A percentile compares a stretch with the other conserved stretches of the same genome.
Conservation (phyloP, 139 green algal genomes). For the Chlamydomonas sp. region DNA sequence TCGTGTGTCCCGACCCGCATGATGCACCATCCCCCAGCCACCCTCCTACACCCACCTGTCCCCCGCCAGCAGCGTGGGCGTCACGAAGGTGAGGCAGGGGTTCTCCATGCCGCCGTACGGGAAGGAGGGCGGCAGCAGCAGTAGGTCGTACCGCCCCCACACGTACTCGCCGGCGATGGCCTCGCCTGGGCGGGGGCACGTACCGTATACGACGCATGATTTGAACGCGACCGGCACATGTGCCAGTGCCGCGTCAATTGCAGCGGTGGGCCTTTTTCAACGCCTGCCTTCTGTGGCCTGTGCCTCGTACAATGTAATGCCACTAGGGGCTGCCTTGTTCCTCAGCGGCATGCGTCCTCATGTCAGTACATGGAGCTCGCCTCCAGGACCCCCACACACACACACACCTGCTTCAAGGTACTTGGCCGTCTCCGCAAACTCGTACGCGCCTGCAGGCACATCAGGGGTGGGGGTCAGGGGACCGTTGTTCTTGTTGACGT, state of each 20-base stretch:
- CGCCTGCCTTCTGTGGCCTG: too few species aligned
- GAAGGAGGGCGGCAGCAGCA: conserved; percentile 93
- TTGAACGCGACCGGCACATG: too few species aligned
- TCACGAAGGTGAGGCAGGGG: conserved; percentile 84
- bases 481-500: too few species aligned
- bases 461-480: too few species aligned
- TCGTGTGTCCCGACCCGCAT: too few species aligned
- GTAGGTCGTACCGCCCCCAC: conserved; percentile 94
- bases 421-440: conserved; percentile 90
- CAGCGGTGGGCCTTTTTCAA: too few species aligned
- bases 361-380: too few species aligned
- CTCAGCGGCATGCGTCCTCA: too few species aligned
- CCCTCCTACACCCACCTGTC: conserved; percentile 68
- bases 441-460: conserved; percentile 64
- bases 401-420: conserved; percentile 77
- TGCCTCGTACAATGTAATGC: too few species aligned
- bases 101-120: conserved; percentile 94
- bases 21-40: neutral
- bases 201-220: too few species aligned
- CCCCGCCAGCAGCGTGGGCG: conserved; percentile 91
- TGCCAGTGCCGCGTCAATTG: too few species aligned
- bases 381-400: neutral
- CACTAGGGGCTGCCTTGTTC: too few species aligned
- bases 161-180: conserved; percentile 88
- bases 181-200: conserved; percentile 75